Conservation (phyloP, 257 asterid species). For the Voacanga thouarsii region DNA sequence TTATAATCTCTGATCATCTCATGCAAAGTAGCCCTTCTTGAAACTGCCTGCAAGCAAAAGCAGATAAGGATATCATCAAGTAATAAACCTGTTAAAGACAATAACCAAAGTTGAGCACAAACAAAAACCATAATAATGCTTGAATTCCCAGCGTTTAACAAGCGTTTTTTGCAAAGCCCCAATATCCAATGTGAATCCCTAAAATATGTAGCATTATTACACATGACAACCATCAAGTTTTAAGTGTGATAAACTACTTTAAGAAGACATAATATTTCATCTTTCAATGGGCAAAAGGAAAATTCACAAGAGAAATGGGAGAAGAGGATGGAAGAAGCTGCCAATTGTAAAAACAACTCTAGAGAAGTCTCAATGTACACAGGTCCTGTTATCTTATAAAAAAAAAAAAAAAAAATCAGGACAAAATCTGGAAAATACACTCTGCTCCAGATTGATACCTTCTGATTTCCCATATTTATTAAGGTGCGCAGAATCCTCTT, state of each 20-base stretch:
- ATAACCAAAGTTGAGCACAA: not conserved
- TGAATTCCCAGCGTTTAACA: not conserved
- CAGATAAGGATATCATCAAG: not conserved
- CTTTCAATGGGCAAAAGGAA: not conserved
- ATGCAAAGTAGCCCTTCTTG: constrained; percentile 87
- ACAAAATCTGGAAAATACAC: not conserved
- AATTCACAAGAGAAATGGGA: not conserved
- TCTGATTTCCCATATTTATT: not conserved
- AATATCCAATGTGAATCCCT: not conserved
- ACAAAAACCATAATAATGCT: not conserved
- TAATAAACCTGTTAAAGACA: not conserved
- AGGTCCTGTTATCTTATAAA: not conserved
- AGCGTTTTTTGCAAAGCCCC: not conserved
- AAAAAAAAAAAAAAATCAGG: too few relatives aligned
- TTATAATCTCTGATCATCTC: constrained; percentile 88
- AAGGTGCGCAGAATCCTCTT: not conserved
- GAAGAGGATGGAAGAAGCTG: not conserved
- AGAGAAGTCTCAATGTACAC: not conserved
- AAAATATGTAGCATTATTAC: not conserved
- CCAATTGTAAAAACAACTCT: not conserved
- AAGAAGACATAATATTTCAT: not conserved
- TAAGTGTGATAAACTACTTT: not conserved
- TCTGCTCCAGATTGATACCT: not conserved
- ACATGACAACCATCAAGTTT: not conserved
- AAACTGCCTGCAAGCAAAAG: constrained; percentile 58